Evolutionary conservation across 257 asterid genomes (phyloP).

Genomic region (Eustoma russellianum): DNA sequence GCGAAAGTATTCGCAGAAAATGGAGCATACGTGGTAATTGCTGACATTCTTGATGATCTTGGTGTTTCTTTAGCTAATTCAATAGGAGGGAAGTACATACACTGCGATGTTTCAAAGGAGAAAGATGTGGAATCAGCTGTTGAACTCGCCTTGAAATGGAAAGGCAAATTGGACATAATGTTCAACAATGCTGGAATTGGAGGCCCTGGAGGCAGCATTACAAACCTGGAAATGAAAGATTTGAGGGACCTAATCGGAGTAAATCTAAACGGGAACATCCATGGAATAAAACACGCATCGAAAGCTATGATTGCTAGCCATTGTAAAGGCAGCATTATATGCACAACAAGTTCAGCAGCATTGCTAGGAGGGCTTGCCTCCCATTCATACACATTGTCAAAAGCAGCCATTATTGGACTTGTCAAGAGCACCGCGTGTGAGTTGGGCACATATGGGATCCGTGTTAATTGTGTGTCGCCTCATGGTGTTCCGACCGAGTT

Average conservation of each 20-base stretch:
- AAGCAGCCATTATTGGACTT: conserved; percentile 60
- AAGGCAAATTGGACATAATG: conserved; percentile 64
- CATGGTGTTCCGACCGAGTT: conserved; percentile 84
- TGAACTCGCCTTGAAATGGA: conserved; percentile 40
- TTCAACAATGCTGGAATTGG: conserved; percentile 78
- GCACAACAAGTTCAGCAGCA: conserved; percentile 85
- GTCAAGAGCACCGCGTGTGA: conserved; percentile 73
- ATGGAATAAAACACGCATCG: conserved; percentile 78
- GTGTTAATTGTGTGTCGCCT: conserved; percentile 69
- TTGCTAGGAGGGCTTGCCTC: conserved; percentile 71
- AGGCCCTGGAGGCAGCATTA: conserved; percentile 72
- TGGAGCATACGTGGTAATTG: conserved; percentile 60
- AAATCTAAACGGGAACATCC: conserved; percentile 61
- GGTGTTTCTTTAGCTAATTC: conserved; percentile 44
- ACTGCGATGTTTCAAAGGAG: conserved; percentile 65
- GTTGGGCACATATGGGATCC: conserved; percentile 59
- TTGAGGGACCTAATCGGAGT: conserved; percentile 31
- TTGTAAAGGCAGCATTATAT: conserved; percentile 43
- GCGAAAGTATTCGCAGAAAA: conserved; percentile 43
- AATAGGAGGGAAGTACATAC: conserved; percentile 38
- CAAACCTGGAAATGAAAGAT: conserved; percentile 40
- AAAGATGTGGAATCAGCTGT: conserved; percentile 45
- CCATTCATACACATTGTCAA: conserved; percentile 65
- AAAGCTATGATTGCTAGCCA: conserved; percentile 40
- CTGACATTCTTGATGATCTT: conserved; percentile 49